Base-by-base conservation (phyloP, 441 rosid species). In the Biscutella laevigata region DNA sequence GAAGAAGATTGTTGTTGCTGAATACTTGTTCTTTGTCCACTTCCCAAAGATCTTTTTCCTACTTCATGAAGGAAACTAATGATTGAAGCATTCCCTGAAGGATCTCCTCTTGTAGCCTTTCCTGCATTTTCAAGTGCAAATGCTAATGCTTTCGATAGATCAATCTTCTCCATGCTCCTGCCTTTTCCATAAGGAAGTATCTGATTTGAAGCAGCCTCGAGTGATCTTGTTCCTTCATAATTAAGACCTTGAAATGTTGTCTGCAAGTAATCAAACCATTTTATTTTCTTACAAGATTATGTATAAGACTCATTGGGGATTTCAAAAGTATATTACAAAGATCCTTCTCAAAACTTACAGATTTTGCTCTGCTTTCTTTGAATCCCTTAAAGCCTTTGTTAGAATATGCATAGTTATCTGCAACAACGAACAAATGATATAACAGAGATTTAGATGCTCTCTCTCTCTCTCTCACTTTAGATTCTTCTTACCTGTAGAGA, bases 51-150 rank as follows among this genome's bases (percentile, higher is more conserved):
- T 74, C 78, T 75, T 53, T 74, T 69, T 34, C 90, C 78, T 22
- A 86, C 69, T 49, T 84, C 85, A 39, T 78, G 80, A 16, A 92
- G 70, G 66, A 83, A 82, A 46, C 75, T 67, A 32, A 88, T 68
- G 56, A 86, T 40, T 17, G 95, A 66, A 6, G 65, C 46, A 40
- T 52, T 80, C 42, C 73, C 75, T 1, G 84, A 68, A 2, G 83
- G 79, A 54, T 78, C 85, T 57, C 51, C 24, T 68, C 73, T 79
- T 57, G 66, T 58, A 32, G 79, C 61, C 24, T 79, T 83, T 35
- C 89, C 86, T 54, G 89, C 96, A 47, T 80, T 85, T 67, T 86
- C 80, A 2, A 85, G 64, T 49, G 94, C 91, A 60, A 82, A 77
- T 37, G 89, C 73, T 47, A 92, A 71, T 30, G 81, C 95, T 79